Conservation (phyloP, 2,329 filamentous ascomycete species). For the Chalara sp. region DNA sequence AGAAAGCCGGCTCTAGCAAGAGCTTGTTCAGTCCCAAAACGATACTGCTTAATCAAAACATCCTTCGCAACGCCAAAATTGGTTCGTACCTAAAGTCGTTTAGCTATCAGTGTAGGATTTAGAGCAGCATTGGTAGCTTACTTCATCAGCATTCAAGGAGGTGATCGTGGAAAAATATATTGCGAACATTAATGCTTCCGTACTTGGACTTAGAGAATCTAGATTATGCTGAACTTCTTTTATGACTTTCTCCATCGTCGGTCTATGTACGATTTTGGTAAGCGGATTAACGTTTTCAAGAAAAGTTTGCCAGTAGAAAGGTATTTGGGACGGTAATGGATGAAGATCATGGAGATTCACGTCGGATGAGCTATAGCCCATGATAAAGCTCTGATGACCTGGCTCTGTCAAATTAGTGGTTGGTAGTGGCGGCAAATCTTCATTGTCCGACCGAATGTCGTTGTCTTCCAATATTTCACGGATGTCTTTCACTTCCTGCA, state of each 20-base stretch:
- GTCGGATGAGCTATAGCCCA: slow-evolving; percentile 65
- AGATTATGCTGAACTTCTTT: slow-evolving; percentile 53
- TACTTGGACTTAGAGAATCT: slow-evolving; percentile 41
- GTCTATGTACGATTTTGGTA: slow-evolving; percentile 65
- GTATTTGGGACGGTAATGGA: slow-evolving; percentile 58
- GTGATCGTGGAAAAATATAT: slow-evolving; percentile 49
- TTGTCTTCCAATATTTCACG: slow-evolving; percentile 24
- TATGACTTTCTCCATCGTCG: slow-evolving; percentile 55
- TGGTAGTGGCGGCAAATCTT: slow-evolving; percentile 16
- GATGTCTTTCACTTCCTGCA: slow-evolving; percentile 39
- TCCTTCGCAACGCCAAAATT: slow-evolving; percentile 36
- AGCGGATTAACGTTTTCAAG: slow-evolving; percentile 69
- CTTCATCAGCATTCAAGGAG: slow-evolving; percentile 26
- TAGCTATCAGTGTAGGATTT: slow-evolving; percentile 6
- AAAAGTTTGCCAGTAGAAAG: slow-evolving; percentile 63
- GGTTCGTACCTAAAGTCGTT: slow-evolving; percentile 17
- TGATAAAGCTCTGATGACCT: slow-evolving; percentile 66
- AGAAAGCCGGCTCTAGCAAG: slow-evolving; percentile 48
- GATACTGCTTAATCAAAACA: slow-evolving; percentile 39
- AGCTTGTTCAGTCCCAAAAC: slow-evolving; percentile 47
- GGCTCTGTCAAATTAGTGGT: slow-evolving; percentile 46
- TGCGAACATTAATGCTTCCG: slow-evolving; percentile 45
- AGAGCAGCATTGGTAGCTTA: slow-evolving; percentile 9
- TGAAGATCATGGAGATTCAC: slow-evolving; percentile 60
- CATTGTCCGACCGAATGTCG: slow-evolving; percentile 18